A percentile compares a stretch with the other conserved stretches of the same genome.
phyloP scores from a whole-genome alignment of 2,329 filamentous ascomycete genomes.

The Bipolaris victoriae region DNA sequence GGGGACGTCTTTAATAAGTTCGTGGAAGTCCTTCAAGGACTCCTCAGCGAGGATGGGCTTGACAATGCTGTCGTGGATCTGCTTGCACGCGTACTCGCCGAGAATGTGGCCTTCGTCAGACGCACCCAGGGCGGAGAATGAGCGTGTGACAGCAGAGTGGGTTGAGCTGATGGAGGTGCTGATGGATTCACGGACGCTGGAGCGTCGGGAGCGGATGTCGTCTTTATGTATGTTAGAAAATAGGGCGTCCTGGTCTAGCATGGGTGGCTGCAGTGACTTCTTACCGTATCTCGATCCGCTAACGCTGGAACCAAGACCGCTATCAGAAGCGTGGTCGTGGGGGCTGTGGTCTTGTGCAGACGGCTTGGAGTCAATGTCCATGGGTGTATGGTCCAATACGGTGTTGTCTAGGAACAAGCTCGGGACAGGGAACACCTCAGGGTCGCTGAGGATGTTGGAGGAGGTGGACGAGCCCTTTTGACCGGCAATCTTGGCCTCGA shows the following conservation, averaged over 20 bases:
- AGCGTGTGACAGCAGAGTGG: conserved; percentile 53
- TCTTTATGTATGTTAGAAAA: conserved; percentile 47
- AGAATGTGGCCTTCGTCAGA: conserved; percentile 62
- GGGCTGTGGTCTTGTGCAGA: conserved; percentile 43
- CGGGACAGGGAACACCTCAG: conserved; percentile 57
- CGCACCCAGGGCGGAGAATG: conserved; percentile 49
- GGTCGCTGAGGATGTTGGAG: conserved; percentile 54
- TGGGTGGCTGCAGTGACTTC: conserved; percentile 25
- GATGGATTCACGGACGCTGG: conserved; percentile 43
- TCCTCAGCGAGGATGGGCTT: conserved; percentile 75
- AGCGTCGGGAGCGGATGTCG: conserved; percentile 35
- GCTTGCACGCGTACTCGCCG: conserved; percentile 71
- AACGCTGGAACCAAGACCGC: conserved; percentile 84
- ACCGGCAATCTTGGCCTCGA: conserved; percentile 53
- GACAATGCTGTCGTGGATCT: conserved; percentile 81
- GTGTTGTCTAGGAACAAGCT: conserved; percentile 52
- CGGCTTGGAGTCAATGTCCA: conserved; percentile 53
- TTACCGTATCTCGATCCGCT: conserved; percentile 59
- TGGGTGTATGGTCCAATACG: conserved; percentile 42
- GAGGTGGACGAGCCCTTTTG: conserved; percentile 38
- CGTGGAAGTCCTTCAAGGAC: conserved; percentile 78
- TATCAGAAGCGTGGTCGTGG: conserved; percentile 79
- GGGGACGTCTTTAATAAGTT: conserved; percentile 78
- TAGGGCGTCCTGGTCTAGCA: conserved; percentile 21
- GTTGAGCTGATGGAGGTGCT: conserved; percentile 47